These are phyloP conservation scores for Sporisorium graminicola DNA, from an alignment of 1,284 basidiomycete species.

Conservation along the genomic window DNA sequence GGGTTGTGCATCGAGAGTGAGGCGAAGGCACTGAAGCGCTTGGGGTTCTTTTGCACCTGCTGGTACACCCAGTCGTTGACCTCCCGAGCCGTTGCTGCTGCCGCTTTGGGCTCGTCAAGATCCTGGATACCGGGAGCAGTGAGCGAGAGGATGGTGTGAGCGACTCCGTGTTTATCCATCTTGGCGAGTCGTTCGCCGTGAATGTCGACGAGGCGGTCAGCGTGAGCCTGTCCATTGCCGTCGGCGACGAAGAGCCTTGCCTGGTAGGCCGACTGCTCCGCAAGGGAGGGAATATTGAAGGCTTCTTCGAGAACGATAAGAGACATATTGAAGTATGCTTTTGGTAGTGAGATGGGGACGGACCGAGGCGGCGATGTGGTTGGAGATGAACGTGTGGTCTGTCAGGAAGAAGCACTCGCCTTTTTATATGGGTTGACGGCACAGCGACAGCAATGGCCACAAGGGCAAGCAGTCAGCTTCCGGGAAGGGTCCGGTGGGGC, in stretches of 20 bases:
- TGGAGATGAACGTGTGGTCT: background rate
- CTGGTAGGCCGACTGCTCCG: constrained; percentile 53
- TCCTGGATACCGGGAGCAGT: constrained; percentile 64
- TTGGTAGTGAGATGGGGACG: background rate
- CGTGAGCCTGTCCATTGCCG: constrained; percentile 48
- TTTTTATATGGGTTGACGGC: background rate
- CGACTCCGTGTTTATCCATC: constrained; percentile 62
- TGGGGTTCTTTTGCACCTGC: constrained; percentile 61
- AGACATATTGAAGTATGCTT: constrained; percentile 19
- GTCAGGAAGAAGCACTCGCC: background rate
- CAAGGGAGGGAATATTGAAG: constrained; percentile 49
- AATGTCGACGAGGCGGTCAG: constrained; percentile 55
- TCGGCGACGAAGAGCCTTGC: constrained; percentile 50
- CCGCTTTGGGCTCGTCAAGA: constrained; percentile 60
- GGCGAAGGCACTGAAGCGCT: constrained; percentile 69
- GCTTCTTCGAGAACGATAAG: constrained; percentile 53
- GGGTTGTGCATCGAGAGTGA: constrained; percentile 69
- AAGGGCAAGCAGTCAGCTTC: background rate
- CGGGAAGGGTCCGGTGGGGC: constrained; percentile 1
- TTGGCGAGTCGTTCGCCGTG: constrained; percentile 59
- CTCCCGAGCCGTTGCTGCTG: constrained; percentile 50
- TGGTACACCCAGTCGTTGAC: constrained; percentile 62
- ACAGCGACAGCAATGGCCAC: background rate
- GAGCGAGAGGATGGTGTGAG: constrained; percentile 61
- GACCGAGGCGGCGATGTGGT: background rate